phyloP scores from a whole-genome alignment of 192 early-diverging fungal species.

The Podila epigama region DNA sequence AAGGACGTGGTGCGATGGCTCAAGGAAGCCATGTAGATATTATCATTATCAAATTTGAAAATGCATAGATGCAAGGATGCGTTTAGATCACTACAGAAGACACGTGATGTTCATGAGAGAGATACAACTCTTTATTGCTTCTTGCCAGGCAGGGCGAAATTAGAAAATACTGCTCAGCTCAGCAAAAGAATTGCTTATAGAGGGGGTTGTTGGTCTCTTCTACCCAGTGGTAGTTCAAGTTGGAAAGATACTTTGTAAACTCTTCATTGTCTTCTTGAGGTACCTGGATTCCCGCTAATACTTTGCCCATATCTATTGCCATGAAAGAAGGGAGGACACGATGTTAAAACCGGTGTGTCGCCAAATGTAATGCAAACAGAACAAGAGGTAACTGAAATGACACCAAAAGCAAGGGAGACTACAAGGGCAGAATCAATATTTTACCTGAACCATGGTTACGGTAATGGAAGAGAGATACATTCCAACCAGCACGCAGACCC shows the following conservation, averaged over 20 bases:
- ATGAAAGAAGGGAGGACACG: neutral
- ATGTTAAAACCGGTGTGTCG: neutral
- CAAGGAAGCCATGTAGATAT: constrained; percentile 30
- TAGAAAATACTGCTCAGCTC: too few relatives aligned
- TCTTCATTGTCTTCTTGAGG: constrained; percentile 63
- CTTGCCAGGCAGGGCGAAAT: too few relatives aligned
- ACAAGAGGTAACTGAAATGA: too few relatives aligned
- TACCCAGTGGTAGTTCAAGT: constrained; percentile 85
- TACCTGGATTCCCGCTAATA: constrained; percentile 94
- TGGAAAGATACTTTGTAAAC: constrained; percentile 83
- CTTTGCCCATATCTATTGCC: constrained; percentile 85
- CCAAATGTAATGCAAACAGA: neutral
- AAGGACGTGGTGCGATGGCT: constrained; percentile 41
- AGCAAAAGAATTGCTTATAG: constrained; percentile 85
- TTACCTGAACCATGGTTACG: constrained; percentile 90
- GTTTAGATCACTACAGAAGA: too few relatives aligned
- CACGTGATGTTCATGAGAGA: too few relatives aligned
- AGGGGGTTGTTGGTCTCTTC: constrained; percentile 94
- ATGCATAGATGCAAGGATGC: neutral
- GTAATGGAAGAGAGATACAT: constrained; percentile 95
- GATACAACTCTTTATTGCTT: too few relatives aligned
- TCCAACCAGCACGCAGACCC: constrained; percentile 71
- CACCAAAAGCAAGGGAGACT: too few relatives aligned
- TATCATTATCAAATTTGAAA: neutral
- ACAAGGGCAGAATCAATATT: neutral